Percentiles rank a stretch among this genome's conserved stretches.
Evolutionary conservation across 2,329 filamentous ascomycete genomes (phyloP).

Genomic region (Penicillium occitanis): DNA sequence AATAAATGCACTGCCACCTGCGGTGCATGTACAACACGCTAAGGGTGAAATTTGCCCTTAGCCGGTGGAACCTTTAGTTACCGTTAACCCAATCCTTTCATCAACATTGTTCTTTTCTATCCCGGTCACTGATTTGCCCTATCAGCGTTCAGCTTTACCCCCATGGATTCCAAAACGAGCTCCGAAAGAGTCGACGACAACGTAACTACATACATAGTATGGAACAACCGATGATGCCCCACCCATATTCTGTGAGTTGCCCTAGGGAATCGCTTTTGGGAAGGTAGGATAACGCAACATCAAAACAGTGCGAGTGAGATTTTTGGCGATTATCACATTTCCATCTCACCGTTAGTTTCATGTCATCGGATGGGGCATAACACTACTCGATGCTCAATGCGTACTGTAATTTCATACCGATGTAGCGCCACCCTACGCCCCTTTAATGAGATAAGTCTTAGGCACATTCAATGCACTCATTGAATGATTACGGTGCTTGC

Average conservation of each 20-base stretch:
- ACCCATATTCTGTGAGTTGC: background rate
- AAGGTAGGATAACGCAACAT: background rate
- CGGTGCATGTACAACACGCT: background rate
- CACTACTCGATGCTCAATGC: background rate
- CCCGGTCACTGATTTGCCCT: background rate
- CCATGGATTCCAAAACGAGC: background rate
- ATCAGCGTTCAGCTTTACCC: background rate
- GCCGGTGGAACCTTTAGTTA: background rate
- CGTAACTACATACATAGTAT: background rate
- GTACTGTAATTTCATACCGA: background rate
- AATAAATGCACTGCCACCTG: background rate
- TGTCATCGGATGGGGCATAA: background rate
- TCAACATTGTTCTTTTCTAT: background rate
- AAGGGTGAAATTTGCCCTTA: slow-evolving; percentile 5
- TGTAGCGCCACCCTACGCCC: background rate
- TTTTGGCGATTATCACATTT: background rate
- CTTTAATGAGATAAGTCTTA: background rate
- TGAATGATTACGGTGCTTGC: background rate
- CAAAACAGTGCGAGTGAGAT: too few relatives aligned
- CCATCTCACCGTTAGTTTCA: background rate
- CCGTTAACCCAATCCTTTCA: too few relatives aligned
- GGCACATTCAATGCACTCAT: background rate
- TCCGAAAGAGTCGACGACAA: background rate
- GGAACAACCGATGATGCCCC: background rate
- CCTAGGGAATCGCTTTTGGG: background rate